These are phyloP conservation scores for Agaricus sinodeliciosus DNA, from an alignment of 768 basidiomycete species.

Conservation along the genomic window DNA sequence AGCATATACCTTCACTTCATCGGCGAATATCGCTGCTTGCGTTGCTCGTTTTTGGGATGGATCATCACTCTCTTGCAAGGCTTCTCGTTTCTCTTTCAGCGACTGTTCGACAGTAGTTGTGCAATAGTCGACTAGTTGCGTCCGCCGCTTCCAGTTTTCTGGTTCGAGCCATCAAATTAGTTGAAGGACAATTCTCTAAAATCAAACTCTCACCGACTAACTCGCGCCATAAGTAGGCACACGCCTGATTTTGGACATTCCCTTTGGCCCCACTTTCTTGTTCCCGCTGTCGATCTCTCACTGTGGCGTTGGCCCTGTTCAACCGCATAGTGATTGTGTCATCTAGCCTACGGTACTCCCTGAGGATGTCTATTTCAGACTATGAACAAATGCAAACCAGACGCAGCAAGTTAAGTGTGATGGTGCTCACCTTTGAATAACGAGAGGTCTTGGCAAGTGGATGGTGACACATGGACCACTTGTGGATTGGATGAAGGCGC, in stretches of 20 bases:
- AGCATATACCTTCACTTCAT: slow-evolving; percentile 61
- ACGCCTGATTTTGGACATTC: slow-evolving; percentile 67
- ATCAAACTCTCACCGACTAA: slow-evolving; percentile 53
- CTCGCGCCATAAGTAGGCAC: slow-evolving; percentile 71
- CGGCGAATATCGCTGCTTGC: slow-evolving; percentile 52
- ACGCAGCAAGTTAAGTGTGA: neutral
- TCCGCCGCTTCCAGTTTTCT: slow-evolving; percentile 69
- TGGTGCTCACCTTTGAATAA: slow-evolving; percentile 62
- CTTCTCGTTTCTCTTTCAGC: slow-evolving; percentile 45
- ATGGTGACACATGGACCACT: slow-evolving; percentile 63
- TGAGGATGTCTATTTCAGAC: slow-evolving; percentile 57
- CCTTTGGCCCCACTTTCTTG: slow-evolving; percentile 35
- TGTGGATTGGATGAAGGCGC: slow-evolving; percentile 53
- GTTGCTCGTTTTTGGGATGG: slow-evolving; percentile 39
- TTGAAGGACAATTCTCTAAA: slow-evolving; percentile 11
- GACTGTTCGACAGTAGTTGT: slow-evolving; percentile 62
- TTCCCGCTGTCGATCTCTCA: slow-evolving; percentile 62
- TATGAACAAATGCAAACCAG: neutral
- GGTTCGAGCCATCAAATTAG: slow-evolving; percentile 13
- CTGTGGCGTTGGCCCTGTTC: slow-evolving; percentile 71
- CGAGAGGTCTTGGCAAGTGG: slow-evolving; percentile 69
- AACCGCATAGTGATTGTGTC: slow-evolving; percentile 76
- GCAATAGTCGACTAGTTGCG: slow-evolving; percentile 72
- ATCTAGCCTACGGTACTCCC: slow-evolving; percentile 76
- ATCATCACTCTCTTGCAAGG: slow-evolving; percentile 37